phyloP scores from a whole-genome alignment of 495 filamentous ascomycete genomes.

The Bathelium albidoporum region DNA sequence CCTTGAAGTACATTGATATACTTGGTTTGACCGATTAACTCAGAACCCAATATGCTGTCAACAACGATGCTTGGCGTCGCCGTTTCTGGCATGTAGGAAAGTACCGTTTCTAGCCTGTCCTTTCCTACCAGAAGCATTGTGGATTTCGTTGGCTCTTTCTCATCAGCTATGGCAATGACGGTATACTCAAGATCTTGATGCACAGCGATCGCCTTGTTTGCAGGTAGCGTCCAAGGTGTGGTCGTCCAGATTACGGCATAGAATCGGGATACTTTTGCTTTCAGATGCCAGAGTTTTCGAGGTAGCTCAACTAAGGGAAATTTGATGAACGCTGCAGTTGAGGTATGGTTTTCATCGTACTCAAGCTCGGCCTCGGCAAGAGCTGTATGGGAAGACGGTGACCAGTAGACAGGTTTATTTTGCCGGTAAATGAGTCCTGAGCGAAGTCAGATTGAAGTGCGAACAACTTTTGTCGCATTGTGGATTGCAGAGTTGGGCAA shows the following conservation, averaged over 20 bases:
- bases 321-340: conserved; percentile 68
- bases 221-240: conserved; percentile 93
- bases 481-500: too few species aligned
- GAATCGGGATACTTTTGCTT: conserved; percentile 32
- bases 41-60: conserved; percentile 49
- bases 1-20: conserved; percentile 60
- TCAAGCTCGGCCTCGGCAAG: conserved; percentile 94
- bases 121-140: conserved; percentile 48
- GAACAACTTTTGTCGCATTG: neutral
- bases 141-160: neutral
- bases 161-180: conserved; percentile 41
- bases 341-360: conserved; percentile 77
- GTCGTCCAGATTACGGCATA: conserved; percentile 92
- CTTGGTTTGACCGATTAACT: conserved; percentile 47
- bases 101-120: conserved; percentile 49
- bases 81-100: conserved; percentile 9
- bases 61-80: conserved; percentile 36
- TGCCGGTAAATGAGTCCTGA: conserved; percentile 65
- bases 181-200: conserved; percentile 61
- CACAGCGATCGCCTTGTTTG: conserved; percentile 81
- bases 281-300: conserved; percentile 24
- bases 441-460: conserved; percentile 8
- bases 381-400: conserved; percentile 78
- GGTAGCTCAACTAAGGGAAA: conserved; percentile 58
- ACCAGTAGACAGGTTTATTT: conserved; percentile 95